Conservation (phyloP, 345 rosid species). For the Ceriops tagal region DNA sequence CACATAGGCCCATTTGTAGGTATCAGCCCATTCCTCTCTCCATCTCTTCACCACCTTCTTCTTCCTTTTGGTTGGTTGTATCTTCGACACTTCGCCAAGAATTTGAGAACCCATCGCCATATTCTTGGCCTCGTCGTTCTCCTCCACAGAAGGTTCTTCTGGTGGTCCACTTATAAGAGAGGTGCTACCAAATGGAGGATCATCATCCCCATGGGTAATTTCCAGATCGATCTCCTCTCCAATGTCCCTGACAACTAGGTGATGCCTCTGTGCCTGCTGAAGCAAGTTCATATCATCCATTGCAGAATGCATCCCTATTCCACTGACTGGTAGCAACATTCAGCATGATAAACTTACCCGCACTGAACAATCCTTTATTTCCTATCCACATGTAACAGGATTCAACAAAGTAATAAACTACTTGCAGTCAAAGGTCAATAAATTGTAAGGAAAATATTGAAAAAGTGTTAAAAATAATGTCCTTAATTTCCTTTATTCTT, state of each 20-base stretch:
- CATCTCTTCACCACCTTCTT: slow-evolving; percentile 97
- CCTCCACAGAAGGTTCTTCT: slow-evolving; percentile 70
- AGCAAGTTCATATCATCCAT: slow-evolving; percentile 98
- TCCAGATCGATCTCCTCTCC: slow-evolving; percentile 99
- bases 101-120: slow-evolving; percentile 71
- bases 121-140: slow-evolving; percentile 76
- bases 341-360: slow-evolving; percentile 70
- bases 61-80: slow-evolving; percentile 72
- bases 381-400: slow-evolving; percentile 23
- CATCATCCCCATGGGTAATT: slow-evolving; percentile 91
- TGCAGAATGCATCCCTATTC: slow-evolving; percentile 79
- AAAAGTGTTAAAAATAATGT: not conserved
- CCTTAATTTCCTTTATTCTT: not conserved
- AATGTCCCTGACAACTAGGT: slow-evolving; percentile 78
- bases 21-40: slow-evolving; percentile 99
- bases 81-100: slow-evolving; percentile 57
- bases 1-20: slow-evolving; percentile 99
- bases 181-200: slow-evolving; percentile 70
- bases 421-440: slow-evolving; percentile 8
- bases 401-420: slow-evolving; percentile 9
- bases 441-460: not conserved
- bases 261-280: slow-evolving; percentile 97
- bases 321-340: slow-evolving; percentile 81
- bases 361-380: slow-evolving; percentile 26
- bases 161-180: slow-evolving; percentile 64